phyloP scores from a whole-genome alignment of 2,329 filamentous ascomycete genomes.

The Pseudogymnoascus sp. region DNA sequence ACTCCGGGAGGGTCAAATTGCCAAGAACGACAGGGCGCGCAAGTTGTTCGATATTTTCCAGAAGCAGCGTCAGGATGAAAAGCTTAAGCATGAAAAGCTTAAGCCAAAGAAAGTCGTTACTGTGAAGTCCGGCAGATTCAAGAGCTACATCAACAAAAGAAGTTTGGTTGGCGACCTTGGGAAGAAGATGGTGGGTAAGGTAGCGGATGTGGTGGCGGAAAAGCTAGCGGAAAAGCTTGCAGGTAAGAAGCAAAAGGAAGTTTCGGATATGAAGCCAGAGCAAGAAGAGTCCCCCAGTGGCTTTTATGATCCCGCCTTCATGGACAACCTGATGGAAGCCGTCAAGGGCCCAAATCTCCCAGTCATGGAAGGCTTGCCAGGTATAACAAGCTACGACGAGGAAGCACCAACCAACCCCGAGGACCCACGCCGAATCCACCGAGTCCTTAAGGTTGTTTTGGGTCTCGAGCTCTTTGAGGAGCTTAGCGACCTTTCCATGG shows the following conservation, averaged over 20 bases:
- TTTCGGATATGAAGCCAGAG: background rate
- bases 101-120: background rate
- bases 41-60: conserved; percentile 1
- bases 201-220: background rate
- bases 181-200: background rate
- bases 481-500: background rate
- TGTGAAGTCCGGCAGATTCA: background rate
- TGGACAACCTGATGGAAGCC: background rate
- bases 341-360: background rate
- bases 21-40: background rate
- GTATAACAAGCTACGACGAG: background rate
- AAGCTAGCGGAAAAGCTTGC: background rate
- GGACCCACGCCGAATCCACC: background rate
- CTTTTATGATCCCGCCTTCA: background rate
- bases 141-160: background rate
- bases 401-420: background rate
- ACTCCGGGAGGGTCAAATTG: background rate
- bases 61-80: background rate
- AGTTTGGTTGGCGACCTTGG: background rate
- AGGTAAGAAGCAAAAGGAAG: background rate
- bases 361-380: background rate
- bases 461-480: background rate
- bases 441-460: background rate
- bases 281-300: background rate
- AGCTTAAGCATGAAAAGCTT: no score